Percentiles rank a stretch among this genome's conserved stretches.
These are phyloP conservation scores for Excoecaria cochinchinensis DNA, from an alignment of 345 rosid species.

Conservation along the genomic window DNA sequence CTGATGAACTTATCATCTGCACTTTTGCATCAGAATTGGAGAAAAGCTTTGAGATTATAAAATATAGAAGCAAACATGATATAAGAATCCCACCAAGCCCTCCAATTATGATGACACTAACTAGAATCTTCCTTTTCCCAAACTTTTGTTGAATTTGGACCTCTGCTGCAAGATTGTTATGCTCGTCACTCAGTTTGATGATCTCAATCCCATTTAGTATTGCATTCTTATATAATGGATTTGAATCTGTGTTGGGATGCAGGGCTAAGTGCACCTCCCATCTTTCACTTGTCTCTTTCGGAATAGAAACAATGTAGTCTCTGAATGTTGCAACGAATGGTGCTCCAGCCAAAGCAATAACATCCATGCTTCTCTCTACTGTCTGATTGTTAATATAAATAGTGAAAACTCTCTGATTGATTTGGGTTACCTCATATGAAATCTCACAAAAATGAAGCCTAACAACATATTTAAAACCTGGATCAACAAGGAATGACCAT, in stretches of 20 bases:
- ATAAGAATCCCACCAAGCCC: neutral
- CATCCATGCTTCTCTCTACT: neutral
- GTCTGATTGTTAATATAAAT: conserved; percentile 3
- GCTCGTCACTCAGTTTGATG: neutral
- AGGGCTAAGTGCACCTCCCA: conserved; percentile 7
- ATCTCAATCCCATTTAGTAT: conserved; percentile 21
- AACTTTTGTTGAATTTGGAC: neutral
- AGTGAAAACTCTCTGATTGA: conserved; percentile 7
- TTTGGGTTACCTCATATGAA: neutral
- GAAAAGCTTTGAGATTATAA: neutral
- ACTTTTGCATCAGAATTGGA: neutral
- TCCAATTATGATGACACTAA: neutral
- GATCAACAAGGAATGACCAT: conserved; percentile 13
- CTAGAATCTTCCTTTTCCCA: neutral
- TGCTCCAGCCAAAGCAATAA: conserved; percentile 6
- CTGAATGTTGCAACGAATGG: neutral
- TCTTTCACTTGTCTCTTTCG: neutral
- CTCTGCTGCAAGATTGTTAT: conserved; percentile 9
- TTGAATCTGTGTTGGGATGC: neutral
- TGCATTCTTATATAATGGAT: neutral
- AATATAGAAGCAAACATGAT: neutral
- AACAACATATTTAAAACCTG: conserved; percentile 15
- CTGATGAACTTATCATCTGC: neutral
- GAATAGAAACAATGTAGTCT: neutral
- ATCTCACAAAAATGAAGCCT: conserved; percentile 28